A percentile compares a stretch with the other conserved stretches of the same genome.
phyloP scores from a whole-genome alignment of 2,329 filamentous ascomycete species.

The Clarireedia paspali region DNA sequence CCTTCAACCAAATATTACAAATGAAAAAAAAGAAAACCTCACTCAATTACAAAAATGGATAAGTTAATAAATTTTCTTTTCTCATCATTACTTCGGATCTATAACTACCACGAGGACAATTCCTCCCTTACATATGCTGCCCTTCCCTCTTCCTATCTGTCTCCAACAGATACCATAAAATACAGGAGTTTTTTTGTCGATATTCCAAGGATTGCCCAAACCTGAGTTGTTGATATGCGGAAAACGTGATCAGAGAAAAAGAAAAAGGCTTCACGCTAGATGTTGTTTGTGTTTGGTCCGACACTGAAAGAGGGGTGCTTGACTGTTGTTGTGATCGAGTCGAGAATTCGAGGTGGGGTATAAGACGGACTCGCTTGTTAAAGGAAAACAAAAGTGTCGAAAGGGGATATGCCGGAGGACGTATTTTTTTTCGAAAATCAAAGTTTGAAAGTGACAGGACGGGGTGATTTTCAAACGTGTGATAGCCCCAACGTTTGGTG shows the following conservation, averaged over 20 bases:
- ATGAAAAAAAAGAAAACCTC: neutral
- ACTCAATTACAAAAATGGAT: neutral
- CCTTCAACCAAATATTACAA: too few species aligned
- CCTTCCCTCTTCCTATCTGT: neutral
- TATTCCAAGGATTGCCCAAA: conserved; percentile 1
- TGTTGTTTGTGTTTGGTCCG: neutral
- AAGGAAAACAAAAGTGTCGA: conserved; percentile 5
- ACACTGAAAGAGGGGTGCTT: neutral
- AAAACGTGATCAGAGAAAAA: neutral
- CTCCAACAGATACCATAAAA: neutral
- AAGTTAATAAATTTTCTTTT: neutral
- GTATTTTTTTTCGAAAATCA: conserved; percentile 7
- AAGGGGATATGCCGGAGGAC: neutral
- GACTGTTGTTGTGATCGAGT: neutral
- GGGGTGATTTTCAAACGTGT: conserved; percentile 19
- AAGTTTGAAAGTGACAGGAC: conserved; percentile 28
- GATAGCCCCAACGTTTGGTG: conserved; percentile 7
- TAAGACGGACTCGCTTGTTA: neutral
- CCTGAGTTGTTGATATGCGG: neutral
- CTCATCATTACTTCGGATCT: conserved; percentile 6
- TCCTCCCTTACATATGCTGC: neutral
- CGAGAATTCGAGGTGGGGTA: neutral
- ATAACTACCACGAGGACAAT: conserved; percentile 3
- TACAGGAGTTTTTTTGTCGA: neutral
- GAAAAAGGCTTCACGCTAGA: neutral